These are phyloP conservation scores for Rhinocladiella similis DNA, from an alignment of 2,329 filamentous ascomycete genomes.

Conservation along the genomic window DNA sequence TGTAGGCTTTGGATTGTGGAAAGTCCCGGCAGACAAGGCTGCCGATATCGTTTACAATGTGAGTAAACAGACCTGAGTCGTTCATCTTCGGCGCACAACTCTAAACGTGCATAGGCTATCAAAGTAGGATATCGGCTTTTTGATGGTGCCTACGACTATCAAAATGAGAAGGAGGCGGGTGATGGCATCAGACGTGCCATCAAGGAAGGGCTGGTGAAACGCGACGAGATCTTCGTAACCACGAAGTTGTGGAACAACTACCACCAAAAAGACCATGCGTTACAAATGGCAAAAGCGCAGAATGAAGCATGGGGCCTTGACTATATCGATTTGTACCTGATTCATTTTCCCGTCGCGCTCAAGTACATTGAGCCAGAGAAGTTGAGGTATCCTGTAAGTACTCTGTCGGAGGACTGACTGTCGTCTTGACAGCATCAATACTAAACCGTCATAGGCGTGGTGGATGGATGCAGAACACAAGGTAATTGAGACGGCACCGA, in stretches of 20 bases:
- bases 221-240: conserved; percentile 86
- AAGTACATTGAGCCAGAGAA: conserved; percentile 79
- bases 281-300: conserved; percentile 73
- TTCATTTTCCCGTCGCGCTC: conserved; percentile 86
- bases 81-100: background rate
- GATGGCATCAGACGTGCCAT: conserved; percentile 77
- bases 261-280: conserved; percentile 76
- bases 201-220: conserved; percentile 76
- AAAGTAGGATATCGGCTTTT: conserved; percentile 62
- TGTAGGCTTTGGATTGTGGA: conserved; percentile 65
- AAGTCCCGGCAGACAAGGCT: conserved; percentile 71
- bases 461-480: conserved; percentile 61
- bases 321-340: conserved; percentile 87
- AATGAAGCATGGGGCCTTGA: conserved; percentile 80
- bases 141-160: conserved; percentile 69
- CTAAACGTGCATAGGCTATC: conserved; percentile 44
- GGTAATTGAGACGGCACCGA: conserved; percentile 57
- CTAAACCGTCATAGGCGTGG: conserved; percentile 54
- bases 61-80: conserved; percentile 21
- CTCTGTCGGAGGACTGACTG: too few relatives aligned
- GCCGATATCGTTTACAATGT: conserved; percentile 78
- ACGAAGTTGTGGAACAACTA: conserved; percentile 94
- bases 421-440: too few relatives aligned
- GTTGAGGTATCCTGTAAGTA: conserved; percentile 67
- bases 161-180: conserved; percentile 77